Evolutionary conservation across 495 filamentous ascomycete genomes (phyloP).

Genomic region (Penicillium psychrofluorescens): DNA sequence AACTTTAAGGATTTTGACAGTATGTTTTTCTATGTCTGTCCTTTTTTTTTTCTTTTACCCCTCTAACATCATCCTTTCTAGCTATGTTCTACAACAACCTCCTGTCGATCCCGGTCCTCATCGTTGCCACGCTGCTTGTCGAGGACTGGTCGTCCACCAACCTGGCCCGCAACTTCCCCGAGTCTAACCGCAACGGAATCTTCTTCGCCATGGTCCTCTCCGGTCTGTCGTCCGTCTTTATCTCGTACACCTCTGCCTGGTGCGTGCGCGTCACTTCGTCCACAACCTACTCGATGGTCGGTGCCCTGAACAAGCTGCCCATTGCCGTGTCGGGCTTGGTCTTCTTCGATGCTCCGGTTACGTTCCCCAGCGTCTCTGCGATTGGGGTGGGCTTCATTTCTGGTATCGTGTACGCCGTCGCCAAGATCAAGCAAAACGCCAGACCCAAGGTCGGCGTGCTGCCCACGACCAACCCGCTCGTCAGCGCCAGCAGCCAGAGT

Average conservation of each 20-base stretch:
- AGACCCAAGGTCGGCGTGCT: slow-evolving; percentile 54
- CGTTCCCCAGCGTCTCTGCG: slow-evolving; percentile 83
- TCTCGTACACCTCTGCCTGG: slow-evolving; percentile 98
- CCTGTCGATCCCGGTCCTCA: slow-evolving; percentile 86
- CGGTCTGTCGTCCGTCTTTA: slow-evolving; percentile 89
- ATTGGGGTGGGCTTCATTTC: slow-evolving; percentile 85
- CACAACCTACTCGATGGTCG: slow-evolving; percentile 98
- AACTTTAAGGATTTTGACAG: slow-evolving; percentile 99
- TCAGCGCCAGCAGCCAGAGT: slow-evolving; percentile 89
- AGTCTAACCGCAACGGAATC: slow-evolving; percentile 62
- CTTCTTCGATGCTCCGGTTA: slow-evolving; percentile 93
- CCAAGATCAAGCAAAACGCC: slow-evolving; percentile 78
- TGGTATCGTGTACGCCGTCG: slow-evolving; percentile 85
- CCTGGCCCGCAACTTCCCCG: slow-evolving; percentile 80
- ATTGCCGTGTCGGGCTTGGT: slow-evolving; percentile 84
- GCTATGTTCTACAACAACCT: slow-evolving; percentile 99
- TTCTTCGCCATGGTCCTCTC: slow-evolving; percentile 89
- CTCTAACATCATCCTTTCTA: slow-evolving; percentile 34
- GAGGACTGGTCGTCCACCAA: slow-evolving; percentile 92
- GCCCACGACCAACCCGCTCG: slow-evolving; percentile 58
- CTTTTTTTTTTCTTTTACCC: background rate
- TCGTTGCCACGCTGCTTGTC: slow-evolving; percentile 71
- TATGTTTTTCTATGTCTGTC: slow-evolving; percentile 41
- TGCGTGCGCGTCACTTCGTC: slow-evolving; percentile 95
- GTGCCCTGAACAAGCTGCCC: slow-evolving; percentile 94